phyloP scores from a whole-genome alignment of 805 yeast genomes.

The Kodamaea sagamina region DNA sequence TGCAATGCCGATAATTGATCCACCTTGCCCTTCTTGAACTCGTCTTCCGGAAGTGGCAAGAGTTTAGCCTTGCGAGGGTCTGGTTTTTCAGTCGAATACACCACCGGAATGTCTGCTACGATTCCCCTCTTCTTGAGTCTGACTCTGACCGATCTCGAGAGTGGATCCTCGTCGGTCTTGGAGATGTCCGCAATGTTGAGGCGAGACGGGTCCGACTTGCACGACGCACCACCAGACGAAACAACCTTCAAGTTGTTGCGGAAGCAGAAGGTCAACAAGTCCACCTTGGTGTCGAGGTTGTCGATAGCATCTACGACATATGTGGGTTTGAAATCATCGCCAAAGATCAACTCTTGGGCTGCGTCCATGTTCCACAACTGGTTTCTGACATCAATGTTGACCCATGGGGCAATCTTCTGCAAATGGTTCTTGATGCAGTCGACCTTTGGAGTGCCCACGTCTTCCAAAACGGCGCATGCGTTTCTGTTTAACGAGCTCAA shows the following conservation, averaged over 20 bases:
- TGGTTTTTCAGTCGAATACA: constrained; percentile 94
- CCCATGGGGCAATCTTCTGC: constrained; percentile 89
- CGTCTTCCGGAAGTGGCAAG: constrained; percentile 82
- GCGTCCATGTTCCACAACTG: constrained; percentile 72
- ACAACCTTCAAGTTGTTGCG: constrained; percentile 64
- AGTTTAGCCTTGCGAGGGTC: constrained; percentile 90
- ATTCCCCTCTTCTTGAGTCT: constrained; percentile 81
- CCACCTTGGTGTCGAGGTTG: constrained; percentile 95
- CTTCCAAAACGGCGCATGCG: constrained; percentile 86
- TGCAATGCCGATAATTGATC: constrained; percentile 83
- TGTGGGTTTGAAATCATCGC: constrained; percentile 57
- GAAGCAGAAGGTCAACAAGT: constrained; percentile 73
- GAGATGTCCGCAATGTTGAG: constrained; percentile 87
- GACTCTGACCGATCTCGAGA: constrained; percentile 84
- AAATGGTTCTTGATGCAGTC: constrained; percentile 72
- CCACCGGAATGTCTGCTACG: constrained; percentile 73
- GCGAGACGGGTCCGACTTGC: constrained; percentile 93
- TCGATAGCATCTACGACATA: constrained; percentile 94
- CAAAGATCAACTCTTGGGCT: constrained; percentile 61
- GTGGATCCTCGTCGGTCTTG: constrained; percentile 89
- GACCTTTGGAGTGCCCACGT: constrained; percentile 93
- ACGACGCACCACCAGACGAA: constrained; percentile 96
- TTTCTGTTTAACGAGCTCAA: constrained; percentile 90
- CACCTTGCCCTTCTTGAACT: constrained; percentile 76
- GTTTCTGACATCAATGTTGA: constrained; percentile 72